phyloP scores from a whole-genome alignment of 2,329 filamentous ascomycete genomes.

The Thelonectria olida region DNA sequence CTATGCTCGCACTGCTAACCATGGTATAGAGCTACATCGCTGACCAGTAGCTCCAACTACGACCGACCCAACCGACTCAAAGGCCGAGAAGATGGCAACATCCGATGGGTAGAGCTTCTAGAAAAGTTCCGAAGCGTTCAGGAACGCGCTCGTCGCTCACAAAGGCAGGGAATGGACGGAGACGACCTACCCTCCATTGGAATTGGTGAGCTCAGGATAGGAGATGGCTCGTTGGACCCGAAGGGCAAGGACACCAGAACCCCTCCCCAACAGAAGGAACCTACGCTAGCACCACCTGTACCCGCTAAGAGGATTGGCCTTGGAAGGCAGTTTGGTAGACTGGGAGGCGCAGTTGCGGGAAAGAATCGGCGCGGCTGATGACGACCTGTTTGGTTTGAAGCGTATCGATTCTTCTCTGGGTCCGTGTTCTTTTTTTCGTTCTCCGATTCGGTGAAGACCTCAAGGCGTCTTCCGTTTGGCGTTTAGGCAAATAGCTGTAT shows the following conservation, averaged over 20 bases:
- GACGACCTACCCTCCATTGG: slow-evolving; percentile 58
- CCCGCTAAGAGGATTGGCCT: slow-evolving; percentile 69
- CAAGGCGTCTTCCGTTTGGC: slow-evolving; percentile 2
- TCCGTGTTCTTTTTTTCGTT: slow-evolving; percentile 8
- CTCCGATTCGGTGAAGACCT: slow-evolving; percentile 3
- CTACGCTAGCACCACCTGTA: slow-evolving; percentile 51
- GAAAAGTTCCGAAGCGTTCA: slow-evolving; percentile 95
- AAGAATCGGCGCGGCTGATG: slow-evolving; percentile 62
- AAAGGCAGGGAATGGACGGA: slow-evolving; percentile 65
- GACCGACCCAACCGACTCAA: slow-evolving; percentile 83
- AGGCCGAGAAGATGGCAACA: slow-evolving; percentile 81
- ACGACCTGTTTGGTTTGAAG: slow-evolving; percentile 11
- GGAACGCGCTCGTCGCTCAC: slow-evolving; percentile 80
- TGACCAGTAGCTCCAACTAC: slow-evolving; percentile 65
- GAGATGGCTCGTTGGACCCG: slow-evolving; percentile 52
- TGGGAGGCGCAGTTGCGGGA: slow-evolving; percentile 76
- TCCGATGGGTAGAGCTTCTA: slow-evolving; percentile 90
- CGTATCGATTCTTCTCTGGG: slow-evolving; percentile 18
- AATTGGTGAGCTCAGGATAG: slow-evolving; percentile 52
- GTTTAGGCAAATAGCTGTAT: slow-evolving; percentile 12
- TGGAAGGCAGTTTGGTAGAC: slow-evolving; percentile 73
- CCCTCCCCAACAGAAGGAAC: slow-evolving; percentile 59
- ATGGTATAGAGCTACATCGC: slow-evolving; percentile 52
- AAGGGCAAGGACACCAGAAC: slow-evolving; percentile 54
- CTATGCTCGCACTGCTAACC: slow-evolving; percentile 19